phyloP scores from a whole-genome alignment of 495 filamentous ascomycete genomes.

The Lophiostoma macrostomum region DNA sequence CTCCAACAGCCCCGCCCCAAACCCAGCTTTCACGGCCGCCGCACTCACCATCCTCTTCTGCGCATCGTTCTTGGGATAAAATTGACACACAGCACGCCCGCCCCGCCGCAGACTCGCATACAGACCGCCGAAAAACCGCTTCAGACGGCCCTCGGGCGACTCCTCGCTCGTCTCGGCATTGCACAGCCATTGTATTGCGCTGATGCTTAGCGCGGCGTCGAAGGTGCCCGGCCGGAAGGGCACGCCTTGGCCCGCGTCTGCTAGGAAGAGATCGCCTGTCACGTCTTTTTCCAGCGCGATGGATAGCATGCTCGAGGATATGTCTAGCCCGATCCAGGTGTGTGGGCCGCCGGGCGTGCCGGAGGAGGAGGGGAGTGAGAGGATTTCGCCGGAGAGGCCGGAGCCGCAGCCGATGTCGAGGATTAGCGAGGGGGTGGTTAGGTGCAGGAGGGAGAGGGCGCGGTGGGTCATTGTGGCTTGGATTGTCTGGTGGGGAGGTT shows the following conservation, averaged over 20 bases:
- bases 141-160: conserved; percentile 67
- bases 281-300: conserved; percentile 87
- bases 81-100: conserved; percentile 90
- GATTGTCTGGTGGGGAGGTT: no score
- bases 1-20: conserved; percentile 90
- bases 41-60: conserved; percentile 87
- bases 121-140: conserved; percentile 87
- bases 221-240: conserved; percentile 91
- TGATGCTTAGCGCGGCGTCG: conserved; percentile 92
- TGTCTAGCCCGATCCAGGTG: conserved; percentile 92
- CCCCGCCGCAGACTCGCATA: conserved; percentile 81
- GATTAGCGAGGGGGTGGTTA: conserved; percentile 76
- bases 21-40: conserved; percentile 88
- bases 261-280: conserved; percentile 85
- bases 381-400: conserved; percentile 89
- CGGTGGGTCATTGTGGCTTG: conserved; percentile 92
- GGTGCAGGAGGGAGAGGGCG: conserved; percentile 83
- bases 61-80: conserved; percentile 92
- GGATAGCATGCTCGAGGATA: conserved; percentile 89
- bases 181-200: conserved; percentile 95
- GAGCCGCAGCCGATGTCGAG: conserved; percentile 95
- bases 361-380: conserved; percentile 57
- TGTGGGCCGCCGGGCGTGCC: conserved; percentile 75
- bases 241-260: conserved; percentile 92
- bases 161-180: conserved; percentile 89